Conservation (phyloP, 1,139 yeast species). For the Candida sanyaensis region DNA sequence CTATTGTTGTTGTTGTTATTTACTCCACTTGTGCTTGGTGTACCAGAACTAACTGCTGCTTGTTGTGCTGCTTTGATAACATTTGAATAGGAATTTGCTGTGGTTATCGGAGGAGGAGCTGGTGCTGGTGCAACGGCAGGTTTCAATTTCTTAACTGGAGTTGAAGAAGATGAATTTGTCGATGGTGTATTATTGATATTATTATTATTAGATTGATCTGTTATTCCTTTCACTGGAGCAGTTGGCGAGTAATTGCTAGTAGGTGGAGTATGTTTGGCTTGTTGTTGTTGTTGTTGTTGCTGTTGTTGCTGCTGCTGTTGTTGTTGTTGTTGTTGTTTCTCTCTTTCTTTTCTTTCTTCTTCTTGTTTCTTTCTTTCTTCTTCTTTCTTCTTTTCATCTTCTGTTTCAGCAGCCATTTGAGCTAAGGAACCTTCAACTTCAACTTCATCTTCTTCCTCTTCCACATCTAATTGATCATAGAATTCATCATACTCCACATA, state of each 20-base stretch:
- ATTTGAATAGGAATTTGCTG: conserved; percentile 21
- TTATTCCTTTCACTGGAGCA: background rate
- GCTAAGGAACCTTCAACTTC: conserved; percentile 21
- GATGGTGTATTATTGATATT: conserved; percentile 1
- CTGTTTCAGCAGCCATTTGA: conserved; percentile 36
- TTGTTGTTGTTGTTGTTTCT: conserved; percentile 7
- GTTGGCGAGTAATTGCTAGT: conserved; percentile 6
- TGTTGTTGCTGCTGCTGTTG: background rate
- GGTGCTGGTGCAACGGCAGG: conserved; percentile 15
- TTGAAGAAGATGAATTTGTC: conserved; percentile 6
- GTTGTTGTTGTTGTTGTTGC: background rate
- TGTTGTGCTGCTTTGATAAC: conserved; percentile 23
- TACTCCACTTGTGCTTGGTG: background rate
- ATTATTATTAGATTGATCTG: conserved; percentile 2
- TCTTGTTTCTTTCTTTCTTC: conserved; percentile 11
- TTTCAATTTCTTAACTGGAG: conserved; percentile 13
- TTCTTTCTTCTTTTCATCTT: conserved; percentile 15
- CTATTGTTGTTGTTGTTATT: background rate
- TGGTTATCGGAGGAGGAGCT: conserved; percentile 22
- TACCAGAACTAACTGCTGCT: conserved; percentile 14
- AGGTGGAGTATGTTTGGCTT: conserved; percentile 2
- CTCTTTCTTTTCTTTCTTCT: conserved; percentile 5
- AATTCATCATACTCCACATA: conserved; percentile 94
- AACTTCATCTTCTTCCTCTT: conserved; percentile 44
- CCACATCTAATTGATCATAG: conserved; percentile 83